Evolutionary conservation across 768 basidiomycete species (phyloP).

Genomic region (Trametes gibbosa): DNA sequence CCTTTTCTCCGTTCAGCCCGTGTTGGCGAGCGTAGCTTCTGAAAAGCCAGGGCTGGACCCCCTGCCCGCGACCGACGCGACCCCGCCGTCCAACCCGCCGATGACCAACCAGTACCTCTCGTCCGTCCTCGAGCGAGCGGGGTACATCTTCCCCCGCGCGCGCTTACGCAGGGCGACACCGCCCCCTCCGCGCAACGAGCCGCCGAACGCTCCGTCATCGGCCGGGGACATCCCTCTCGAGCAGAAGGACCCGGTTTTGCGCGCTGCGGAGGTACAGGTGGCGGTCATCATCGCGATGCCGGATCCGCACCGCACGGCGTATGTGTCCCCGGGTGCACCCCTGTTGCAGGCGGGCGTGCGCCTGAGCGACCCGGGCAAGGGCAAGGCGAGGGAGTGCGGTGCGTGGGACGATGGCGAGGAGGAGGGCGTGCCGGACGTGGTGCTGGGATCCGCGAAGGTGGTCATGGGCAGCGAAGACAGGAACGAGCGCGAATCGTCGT

Average conservation of each 20-base stretch:
- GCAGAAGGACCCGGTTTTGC: slow-evolving; percentile 12
- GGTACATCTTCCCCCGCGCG: slow-evolving; percentile 5
- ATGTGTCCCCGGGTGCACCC: not conserved
- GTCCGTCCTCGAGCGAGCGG: slow-evolving; percentile 5
- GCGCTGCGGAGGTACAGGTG: slow-evolving; percentile 43
- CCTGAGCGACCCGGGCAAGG: slow-evolving; percentile 17
- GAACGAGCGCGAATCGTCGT: not conserved
- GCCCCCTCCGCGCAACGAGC: slow-evolving; percentile 5
- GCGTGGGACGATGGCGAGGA: slow-evolving; percentile 28
- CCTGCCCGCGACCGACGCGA: not conserved
- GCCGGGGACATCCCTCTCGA: slow-evolving; percentile 11
- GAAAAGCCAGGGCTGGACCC: slow-evolving; percentile 11
- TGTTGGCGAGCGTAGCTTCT: slow-evolving; percentile 14
- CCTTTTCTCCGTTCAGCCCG: slow-evolving; percentile 11
- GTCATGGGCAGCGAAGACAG: slow-evolving; percentile 11
- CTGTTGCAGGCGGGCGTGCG: too few species aligned
- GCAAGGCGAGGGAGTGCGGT: slow-evolving; percentile 24
- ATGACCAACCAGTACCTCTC: not conserved
- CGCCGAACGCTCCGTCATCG: slow-evolving; percentile 1
- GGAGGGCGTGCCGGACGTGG: slow-evolving; percentile 47
- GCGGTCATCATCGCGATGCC: slow-evolving; percentile 63
- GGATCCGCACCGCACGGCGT: slow-evolving; percentile 28
- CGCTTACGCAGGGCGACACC: slow-evolving; percentile 8
- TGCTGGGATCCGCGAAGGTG: slow-evolving; percentile 45
- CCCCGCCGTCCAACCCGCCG: not conserved